phyloP scores from a whole-genome alignment of 108 stramenopile species.

The Hondaea fermentalgiana region DNA sequence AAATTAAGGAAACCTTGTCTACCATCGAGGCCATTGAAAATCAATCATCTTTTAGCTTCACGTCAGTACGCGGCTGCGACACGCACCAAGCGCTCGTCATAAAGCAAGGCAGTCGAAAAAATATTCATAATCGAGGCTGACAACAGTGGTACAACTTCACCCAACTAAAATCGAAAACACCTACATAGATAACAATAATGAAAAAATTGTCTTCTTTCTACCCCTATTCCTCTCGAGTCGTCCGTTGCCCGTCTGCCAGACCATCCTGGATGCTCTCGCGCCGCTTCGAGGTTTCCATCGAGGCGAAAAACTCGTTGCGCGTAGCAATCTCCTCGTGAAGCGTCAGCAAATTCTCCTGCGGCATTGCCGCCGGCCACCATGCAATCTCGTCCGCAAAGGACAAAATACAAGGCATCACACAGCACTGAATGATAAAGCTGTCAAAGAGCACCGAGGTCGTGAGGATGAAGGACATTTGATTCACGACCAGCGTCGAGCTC shows the following conservation, averaged over 20 bases:
- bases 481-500: slow-evolving; percentile 29
- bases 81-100: no score
- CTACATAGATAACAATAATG: no score
- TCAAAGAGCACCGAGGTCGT: slow-evolving; percentile 40
- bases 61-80: no score
- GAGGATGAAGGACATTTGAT: slow-evolving; percentile 45
- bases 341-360: background rate
- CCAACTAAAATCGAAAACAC: no score
- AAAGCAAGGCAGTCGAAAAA: no score
- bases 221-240: no score
- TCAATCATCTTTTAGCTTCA: no score
- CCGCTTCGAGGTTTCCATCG: background rate
- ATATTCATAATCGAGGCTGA: no score
- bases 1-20: no score
- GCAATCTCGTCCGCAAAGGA: slow-evolving; percentile 18
- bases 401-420: slow-evolving; percentile 35
- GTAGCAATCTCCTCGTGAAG: background rate
- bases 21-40: no score
- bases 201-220: no score
- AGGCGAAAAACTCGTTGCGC: background rate
- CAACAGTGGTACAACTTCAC: no score
- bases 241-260: background rate
- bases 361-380: background rate
- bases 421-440: slow-evolving; percentile 45
- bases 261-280: background rate